Base-by-base conservation (phyloP, 2,329 filamentous ascomycete species). In the Colletotrichum melonis region DNA sequence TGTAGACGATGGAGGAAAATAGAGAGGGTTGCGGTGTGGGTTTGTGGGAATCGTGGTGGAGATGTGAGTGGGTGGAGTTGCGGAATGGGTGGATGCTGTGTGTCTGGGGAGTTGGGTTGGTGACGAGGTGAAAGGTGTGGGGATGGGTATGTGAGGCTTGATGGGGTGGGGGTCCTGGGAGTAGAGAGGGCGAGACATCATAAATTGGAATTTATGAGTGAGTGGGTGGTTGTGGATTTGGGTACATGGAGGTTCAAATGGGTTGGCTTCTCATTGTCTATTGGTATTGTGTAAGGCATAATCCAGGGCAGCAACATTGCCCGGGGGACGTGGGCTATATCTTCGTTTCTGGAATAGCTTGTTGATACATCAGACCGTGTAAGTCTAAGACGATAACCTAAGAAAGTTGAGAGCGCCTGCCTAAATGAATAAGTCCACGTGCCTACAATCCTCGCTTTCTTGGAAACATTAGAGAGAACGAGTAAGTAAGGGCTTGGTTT, bases 1-100 rank as follows among this genome's bases (percentile, higher is more conserved):
- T 1, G 1, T 0, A 1, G 0, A 1, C 1, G 3, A 12, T 4
- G 8, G 4, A 7, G 9, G 5, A 4, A 1, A 49, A 16, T 12
- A 55, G n/a, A 26, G 0, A 35, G n/a, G n/a, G 19, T 8, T 28
- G 7, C 12, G 19, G 24, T 22, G 42, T n/a, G 35, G 58, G 12
- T 26, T 35, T 55, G 62, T 55, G 62, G 46, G 22, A 55, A 30
- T 26, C 6, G 16, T 19, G 42, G 38, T 42, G 8, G 19, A 9
- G 42, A 49, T 11, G 19, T n/a, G 42, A 11, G 42, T 49, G 42
- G 19, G 42, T 46, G 46, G 16, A 14, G n/a, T 5, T 52, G 32
- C 11, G n/a, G n/a, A 12, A n/a, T 7, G 3, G 4, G 30, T 64
- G 62, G 62, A 28, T 54, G 62, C 35, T 7, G 14, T 30, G 46